Conservation (phyloP, 2,329 filamentous ascomycete species). For the Sarocladium kiliense region DNA sequence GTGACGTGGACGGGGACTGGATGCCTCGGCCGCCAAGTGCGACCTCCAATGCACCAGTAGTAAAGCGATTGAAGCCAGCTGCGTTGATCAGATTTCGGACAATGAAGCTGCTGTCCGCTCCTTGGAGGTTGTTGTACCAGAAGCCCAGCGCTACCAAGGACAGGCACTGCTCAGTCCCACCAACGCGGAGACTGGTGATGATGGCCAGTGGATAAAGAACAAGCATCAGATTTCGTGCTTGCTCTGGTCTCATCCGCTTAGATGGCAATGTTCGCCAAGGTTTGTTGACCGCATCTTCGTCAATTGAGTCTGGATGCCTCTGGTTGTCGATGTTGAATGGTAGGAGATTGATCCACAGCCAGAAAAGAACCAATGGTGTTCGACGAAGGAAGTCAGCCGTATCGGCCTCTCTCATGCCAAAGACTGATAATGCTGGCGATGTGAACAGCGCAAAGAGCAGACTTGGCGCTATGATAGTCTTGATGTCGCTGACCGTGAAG, state of each 20-base stretch:
- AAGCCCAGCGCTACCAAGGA: constrained; percentile 23
- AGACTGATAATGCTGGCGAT: background rate
- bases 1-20: background rate
- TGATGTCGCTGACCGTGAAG: background rate
- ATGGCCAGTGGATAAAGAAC: constrained; percentile 14
- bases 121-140: constrained; percentile 33
- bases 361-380: background rate
- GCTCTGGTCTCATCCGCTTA: constrained; percentile 17
- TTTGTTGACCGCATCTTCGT: constrained; percentile 31
- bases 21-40: constrained; percentile 9
- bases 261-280: constrained; percentile 25
- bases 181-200: constrained; percentile 14
- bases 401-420: background rate
- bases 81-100: constrained; percentile 19
- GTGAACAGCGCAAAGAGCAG: background rate
- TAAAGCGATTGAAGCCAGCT: constrained; percentile 12
- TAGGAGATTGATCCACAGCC: background rate
- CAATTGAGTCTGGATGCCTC: background rate
- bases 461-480: background rate
- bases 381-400: background rate
- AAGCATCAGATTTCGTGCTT: constrained; percentile 17
- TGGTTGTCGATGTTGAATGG: background rate
- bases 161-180: constrained; percentile 18
- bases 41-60: constrained; percentile 11
- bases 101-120: constrained; percentile 13